phyloP scores from a whole-genome alignment of 2,329 filamentous ascomycete species.

The Dactylella cylindrospora region DNA sequence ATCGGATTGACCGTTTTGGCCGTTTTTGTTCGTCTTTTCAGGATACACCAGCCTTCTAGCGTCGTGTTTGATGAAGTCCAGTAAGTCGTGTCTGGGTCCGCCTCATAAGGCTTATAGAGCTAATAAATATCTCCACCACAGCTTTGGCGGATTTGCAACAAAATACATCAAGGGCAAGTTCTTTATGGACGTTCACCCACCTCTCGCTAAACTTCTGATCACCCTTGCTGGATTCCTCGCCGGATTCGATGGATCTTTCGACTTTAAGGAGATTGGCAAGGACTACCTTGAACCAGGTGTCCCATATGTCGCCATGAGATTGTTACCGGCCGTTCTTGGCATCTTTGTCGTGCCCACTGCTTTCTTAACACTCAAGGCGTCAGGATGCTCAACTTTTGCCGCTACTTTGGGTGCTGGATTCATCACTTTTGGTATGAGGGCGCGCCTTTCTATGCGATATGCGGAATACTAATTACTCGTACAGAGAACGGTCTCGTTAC shows the following conservation, averaged over 20 bases:
- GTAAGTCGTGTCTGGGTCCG: constrained; percentile 61
- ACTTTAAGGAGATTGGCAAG: constrained; percentile 99
- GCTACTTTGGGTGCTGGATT: constrained; percentile 79
- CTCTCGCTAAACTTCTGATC: constrained; percentile 92
- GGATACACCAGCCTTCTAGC: constrained; percentile 92
- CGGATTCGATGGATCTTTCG: constrained; percentile 91
- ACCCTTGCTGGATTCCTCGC: constrained; percentile 92
- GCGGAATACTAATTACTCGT: constrained; percentile 49
- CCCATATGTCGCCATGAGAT: constrained; percentile 95
- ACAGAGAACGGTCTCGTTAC: constrained; percentile 92
- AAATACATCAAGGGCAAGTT: constrained; percentile 99
- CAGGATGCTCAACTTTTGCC: constrained; percentile 83
- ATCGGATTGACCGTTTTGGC: constrained; percentile 72
- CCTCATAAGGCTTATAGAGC: constrained; percentile 7
- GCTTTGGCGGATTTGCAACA: constrained; percentile 94
- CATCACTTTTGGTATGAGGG: constrained; percentile 77
- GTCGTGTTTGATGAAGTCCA: constrained; percentile 99
- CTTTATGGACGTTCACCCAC: constrained; percentile 99
- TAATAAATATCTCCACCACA: constrained; percentile 52
- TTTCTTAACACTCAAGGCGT: constrained; percentile 89
- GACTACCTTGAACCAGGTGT: constrained; percentile 94
- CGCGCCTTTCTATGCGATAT: not conserved
- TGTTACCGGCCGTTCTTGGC: constrained; percentile 87
- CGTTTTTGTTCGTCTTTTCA: constrained; percentile 80
- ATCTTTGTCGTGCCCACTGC: constrained; percentile 86